A percentile compares a stretch with the other conserved stretches of the same genome.
phyloP scores from a whole-genome alignment of 139 green algal species.

The Chlamydomonas sp. region DNA sequence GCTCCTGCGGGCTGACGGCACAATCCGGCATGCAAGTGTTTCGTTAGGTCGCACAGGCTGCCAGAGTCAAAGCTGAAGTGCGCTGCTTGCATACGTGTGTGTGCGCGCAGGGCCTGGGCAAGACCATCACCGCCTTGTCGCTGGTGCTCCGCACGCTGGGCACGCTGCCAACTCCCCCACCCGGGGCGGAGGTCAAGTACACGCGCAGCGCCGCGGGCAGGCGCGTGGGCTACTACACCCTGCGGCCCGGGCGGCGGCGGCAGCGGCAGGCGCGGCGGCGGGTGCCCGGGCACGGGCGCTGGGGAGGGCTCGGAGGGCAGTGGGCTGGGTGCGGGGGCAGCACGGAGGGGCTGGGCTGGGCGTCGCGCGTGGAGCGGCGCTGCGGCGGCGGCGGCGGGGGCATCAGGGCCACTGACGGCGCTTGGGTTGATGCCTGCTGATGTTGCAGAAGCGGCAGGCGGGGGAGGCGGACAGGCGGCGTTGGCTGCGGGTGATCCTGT shows the following conservation, averaged over 20 bases:
- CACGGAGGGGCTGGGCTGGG: too few relatives aligned
- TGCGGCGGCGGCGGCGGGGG: too few relatives aligned
- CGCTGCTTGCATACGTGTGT: background rate
- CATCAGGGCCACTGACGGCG: too few relatives aligned
- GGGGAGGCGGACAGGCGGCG: too few relatives aligned
- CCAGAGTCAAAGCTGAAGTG: too few relatives aligned
- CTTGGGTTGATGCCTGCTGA: too few relatives aligned
- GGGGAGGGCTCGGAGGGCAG: background rate
- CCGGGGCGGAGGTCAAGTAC: slow-evolving; percentile 15
- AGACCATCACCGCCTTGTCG: slow-evolving; percentile 87
- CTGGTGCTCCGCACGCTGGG: slow-evolving; percentile 83
- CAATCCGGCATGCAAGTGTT: too few relatives aligned
- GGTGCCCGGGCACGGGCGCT: background rate
- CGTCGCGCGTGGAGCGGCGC: too few relatives aligned
- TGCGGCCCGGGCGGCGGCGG: background rate
- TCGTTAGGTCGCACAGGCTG: too few relatives aligned
- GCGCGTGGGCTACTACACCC: slow-evolving; percentile 36
- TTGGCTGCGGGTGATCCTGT: too few relatives aligned
- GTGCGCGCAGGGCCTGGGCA: slow-evolving; percentile 83
- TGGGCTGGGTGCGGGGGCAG: background rate
- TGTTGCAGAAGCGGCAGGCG: too few relatives aligned
- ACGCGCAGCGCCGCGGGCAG: slow-evolving; percentile 7
- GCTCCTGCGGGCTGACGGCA: too few relatives aligned
- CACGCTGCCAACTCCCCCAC: slow-evolving; percentile 46
- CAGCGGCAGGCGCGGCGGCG: background rate